Percentiles rank a stretch among this genome's conserved stretches.
phyloP scores from a whole-genome alignment of 441 rosid genomes.

The Iberis amara region DNA sequence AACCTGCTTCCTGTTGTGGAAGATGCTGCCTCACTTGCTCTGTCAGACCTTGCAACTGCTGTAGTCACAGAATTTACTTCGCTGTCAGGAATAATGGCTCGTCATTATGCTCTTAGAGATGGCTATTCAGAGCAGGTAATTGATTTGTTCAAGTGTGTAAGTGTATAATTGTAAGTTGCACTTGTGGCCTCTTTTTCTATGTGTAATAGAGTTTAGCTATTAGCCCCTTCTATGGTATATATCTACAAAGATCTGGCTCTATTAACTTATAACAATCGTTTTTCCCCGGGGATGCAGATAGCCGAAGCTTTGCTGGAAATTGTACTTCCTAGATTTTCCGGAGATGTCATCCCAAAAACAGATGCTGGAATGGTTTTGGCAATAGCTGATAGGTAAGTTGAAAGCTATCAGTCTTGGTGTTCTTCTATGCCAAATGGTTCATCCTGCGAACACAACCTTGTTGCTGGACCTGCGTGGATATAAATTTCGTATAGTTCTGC shows the following conservation, averaged over 20 bases:
- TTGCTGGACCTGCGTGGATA: not conserved
- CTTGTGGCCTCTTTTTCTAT: not conserved
- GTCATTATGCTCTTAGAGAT: constrained; percentile 93
- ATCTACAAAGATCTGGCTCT: constrained; percentile 8
- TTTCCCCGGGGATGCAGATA: constrained; percentile 47
- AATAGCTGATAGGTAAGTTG: constrained; percentile 74
- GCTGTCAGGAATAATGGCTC: constrained; percentile 89
- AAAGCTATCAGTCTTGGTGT: constrained; percentile 12
- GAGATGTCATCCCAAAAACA: constrained; percentile 78
- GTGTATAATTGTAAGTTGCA: constrained; percentile 1
- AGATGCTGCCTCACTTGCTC: constrained; percentile 89
- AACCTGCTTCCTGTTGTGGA: constrained; percentile 49
- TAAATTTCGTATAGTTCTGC: constrained; percentile 8
- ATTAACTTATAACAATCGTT: constrained; percentile 10
- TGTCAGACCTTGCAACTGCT: constrained; percentile 93
- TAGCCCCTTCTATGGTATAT: constrained; percentile 8
- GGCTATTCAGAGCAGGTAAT: constrained; percentile 81
- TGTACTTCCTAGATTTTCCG: constrained; percentile 83
- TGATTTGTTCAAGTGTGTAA: constrained; percentile 19
- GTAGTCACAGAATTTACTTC: constrained; percentile 92
- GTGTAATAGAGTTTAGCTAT: constrained; percentile 10
- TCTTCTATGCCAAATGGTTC: constrained; percentile 14
- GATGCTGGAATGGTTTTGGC: constrained; percentile 87
- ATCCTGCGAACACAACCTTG: constrained; percentile 12
- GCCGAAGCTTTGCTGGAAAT: constrained; percentile 91